Conservation (phyloP, 164 flowering plant species). For the Dillenia suffruticosa region DNA sequence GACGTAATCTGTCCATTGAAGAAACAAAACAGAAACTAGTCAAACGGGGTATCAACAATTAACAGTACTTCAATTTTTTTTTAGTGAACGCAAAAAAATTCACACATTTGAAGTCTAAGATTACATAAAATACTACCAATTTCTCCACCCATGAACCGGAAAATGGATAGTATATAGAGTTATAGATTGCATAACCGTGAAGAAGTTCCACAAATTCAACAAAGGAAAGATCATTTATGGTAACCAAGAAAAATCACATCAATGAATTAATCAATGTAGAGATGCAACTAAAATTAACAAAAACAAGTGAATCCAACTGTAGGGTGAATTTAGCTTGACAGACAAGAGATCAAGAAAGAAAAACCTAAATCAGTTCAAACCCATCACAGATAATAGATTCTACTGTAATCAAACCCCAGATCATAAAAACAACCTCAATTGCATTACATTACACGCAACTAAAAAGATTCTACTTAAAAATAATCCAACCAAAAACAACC, state of each 20-base stretch:
- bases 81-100: background rate
- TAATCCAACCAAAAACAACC: slow-evolving; percentile 13
- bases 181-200: too few relatives aligned
- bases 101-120: background rate
- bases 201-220: too few relatives aligned
- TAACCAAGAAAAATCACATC: slow-evolving; percentile 2
- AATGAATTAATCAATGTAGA: background rate
- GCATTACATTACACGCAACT: background rate
- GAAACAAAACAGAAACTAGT: background rate
- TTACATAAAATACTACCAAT: background rate
- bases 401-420: background rate
- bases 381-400: background rate
- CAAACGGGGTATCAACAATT: background rate
- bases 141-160: background rate
- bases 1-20: background rate
- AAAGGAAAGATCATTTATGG: background rate
- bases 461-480: background rate
- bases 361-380: background rate
- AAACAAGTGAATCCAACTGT: background rate
- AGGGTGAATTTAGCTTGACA: background rate
- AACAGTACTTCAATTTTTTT: background rate
- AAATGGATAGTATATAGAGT: background rate
- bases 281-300: background rate
- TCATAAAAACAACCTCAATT: slow-evolving; percentile 5
- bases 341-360: background rate